Evolutionary conservation across 257 asterid genomes (phyloP), one percentile per base, ranked within the genome.

Genomic region (Coffea canephora): DNA sequence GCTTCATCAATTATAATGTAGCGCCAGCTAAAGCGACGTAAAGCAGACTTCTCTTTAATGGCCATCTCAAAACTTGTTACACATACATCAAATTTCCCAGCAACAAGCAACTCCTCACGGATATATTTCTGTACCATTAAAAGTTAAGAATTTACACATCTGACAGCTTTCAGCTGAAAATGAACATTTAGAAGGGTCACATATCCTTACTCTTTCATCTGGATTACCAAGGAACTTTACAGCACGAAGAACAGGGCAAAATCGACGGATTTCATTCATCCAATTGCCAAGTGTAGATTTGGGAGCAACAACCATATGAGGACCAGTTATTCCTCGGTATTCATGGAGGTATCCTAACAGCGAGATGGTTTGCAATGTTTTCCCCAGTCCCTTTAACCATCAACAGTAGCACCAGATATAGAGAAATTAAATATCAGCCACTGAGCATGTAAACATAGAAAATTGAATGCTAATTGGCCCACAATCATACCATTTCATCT

Each of bases 51-150:
- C 89, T 96, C 99, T 82, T 92, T 92, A 79, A 96, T 96, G 64
- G 98, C 99, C 99, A 96, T 96, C 82, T 96, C 99, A 78, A 96
- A 96, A 89, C 99, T 96, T 43, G 99, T 96, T 61, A 96, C 99
- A 74, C 97, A 91, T 74, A 96, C 96, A 85, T 96, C 99, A 82
- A 96, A 96, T 90, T 92, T 94, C 72, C 99, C 99, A 79, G 99
- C 98, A 79, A 85, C 98, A 79, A 96, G 97, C 77, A 94, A 86
- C 82, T 96, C 98, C 76, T 96, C 99, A 0, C 99, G 97, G 69
- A 94, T 92, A 78, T 92, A 85, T 82, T 82, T 92, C 98, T 96
- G 89, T 71, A 86, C 67, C 41, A 81, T 80, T 78, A 81, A 10
- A 69, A 16, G 50, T 10, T 52, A 81, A 39, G 18, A 16, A 27